Evolutionary conservation across 208 protist genomes (phyloP), one percentile per base, ranked within the genome.

Genomic region (Acanthamoeba divionensis): DNA sequence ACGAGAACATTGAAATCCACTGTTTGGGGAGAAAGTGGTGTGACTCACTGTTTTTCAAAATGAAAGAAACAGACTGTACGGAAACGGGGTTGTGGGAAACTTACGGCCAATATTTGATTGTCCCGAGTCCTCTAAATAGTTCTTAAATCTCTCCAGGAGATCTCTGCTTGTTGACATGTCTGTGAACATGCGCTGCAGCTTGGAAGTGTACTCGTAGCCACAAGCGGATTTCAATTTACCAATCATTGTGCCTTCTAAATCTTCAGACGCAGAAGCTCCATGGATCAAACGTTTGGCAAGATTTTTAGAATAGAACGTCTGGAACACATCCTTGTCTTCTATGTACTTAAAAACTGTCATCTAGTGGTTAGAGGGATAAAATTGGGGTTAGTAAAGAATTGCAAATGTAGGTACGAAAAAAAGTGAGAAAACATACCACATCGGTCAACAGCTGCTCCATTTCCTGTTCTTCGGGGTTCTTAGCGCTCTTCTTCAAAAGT

Each of bases 291-390:
- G 83, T n/a, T 95, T 93, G 2, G 95, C 91, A 29, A 97, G 90
- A 71, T 92, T 94, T 36, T 94, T 90, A 7, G 57, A 91, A 71
- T 97, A 97, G 90, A 96, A 96, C 75, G 94, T 95, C 80, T 97
- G 92, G 63, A 97, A 97, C 0, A 97, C 95, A 82, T 97, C 96
- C 67, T 96, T 96, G 83, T 97, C 96, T n/a, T 97, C 95, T 12
- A 97, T 75, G 89, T 96, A 96, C 89, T 95, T 93, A 60, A 96
- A 95, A 26, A 95, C 80, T 10, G 90, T 85, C 94, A 96, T 95
- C 79, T 93, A 73, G 44, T 2, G 47, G n/a, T 13, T n/a, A 2
- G n/a, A 65, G 71, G 2, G 24, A 90, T 13, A 47, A 7, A 65
- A 2, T 12, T 21, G 10, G 65, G 7, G 57, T 77, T 62, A 88